Evolutionary conservation across 2,329 filamentous ascomycete species (phyloP).

Genomic region (Colletotrichum sojae): DNA sequence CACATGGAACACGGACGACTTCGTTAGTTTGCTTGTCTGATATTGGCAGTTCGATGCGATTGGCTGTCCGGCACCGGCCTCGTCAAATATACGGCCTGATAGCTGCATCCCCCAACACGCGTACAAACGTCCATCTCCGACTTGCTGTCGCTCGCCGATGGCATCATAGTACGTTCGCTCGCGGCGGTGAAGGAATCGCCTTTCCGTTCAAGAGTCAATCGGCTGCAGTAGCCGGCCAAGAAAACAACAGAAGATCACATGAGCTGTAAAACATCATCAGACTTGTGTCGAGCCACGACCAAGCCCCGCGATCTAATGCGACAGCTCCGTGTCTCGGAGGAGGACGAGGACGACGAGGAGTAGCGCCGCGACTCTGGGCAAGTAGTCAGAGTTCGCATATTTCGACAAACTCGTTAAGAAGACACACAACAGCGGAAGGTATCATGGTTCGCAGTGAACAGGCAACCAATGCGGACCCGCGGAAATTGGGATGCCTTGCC

Average conservation of each 20-base stretch:
- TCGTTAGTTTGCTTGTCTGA: background rate
- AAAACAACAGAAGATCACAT: conserved; percentile 2
- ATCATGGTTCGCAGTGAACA: background rate
- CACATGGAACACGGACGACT: background rate
- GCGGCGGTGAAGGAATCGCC: conserved; percentile 25
- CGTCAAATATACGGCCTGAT: background rate
- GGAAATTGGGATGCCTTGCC: conserved; percentile 28
- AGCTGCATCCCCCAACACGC: background rate
- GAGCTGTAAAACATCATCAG: background rate
- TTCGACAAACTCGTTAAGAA: background rate
- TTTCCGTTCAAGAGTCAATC: background rate
- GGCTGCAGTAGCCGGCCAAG: background rate
- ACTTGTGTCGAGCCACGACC: background rate
- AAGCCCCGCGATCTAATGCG: background rate
- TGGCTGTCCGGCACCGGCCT: conserved; percentile 5
- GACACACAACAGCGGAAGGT: background rate
- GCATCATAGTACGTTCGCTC: background rate
- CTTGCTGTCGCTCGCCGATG: background rate
- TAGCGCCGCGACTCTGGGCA: background rate
- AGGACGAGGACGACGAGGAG: background rate
- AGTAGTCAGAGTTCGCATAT: conserved; percentile 4
- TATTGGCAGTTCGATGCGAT: conserved; percentile 32
- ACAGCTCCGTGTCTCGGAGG: conserved; percentile 29
- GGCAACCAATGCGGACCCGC: conserved; percentile 11
- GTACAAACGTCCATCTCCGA: background rate